phyloP scores from a whole-genome alignment of 1,284 basidiomycete genomes.

The Schizopora paradoxa region DNA sequence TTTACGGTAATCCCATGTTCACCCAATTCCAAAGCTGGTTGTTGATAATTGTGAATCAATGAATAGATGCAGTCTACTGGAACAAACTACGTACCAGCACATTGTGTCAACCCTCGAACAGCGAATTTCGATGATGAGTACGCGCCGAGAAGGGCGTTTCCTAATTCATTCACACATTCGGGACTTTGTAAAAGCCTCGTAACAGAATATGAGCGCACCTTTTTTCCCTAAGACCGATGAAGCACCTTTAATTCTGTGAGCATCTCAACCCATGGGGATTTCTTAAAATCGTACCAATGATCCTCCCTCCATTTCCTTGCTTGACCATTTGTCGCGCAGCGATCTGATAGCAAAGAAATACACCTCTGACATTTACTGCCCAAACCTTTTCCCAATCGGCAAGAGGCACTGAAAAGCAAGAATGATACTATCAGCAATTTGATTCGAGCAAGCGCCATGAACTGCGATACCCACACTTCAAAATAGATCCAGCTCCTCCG shows the following conservation, averaged over 20 bases:
- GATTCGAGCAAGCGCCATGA: no score
- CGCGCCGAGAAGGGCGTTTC: background rate
- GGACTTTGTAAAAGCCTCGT: no score
- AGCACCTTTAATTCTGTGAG: no score
- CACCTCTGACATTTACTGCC: slow-evolving; percentile 5
- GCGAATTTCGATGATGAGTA: slow-evolving; percentile 13
- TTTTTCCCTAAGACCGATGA: no score
- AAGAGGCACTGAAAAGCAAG: no score
- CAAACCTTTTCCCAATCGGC: no score
- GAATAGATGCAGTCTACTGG: background rate
- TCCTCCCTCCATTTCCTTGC: slow-evolving; percentile 7
- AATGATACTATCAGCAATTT: no score
- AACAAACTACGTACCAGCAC: slow-evolving; percentile 8
- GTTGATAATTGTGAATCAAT: background rate
- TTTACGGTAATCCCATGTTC: slow-evolving; percentile 24
- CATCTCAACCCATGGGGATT: no score
- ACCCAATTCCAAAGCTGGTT: slow-evolving; percentile 16
- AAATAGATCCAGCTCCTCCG: no score
- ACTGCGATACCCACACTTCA: no score
- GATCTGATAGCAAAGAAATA: slow-evolving; percentile 2
- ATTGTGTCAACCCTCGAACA: slow-evolving; percentile 12
- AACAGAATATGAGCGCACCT: no score
- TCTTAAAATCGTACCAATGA: slow-evolving; percentile 10
- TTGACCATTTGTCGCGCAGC: slow-evolving; percentile 9
- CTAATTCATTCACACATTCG: no score